Evolutionary conservation across 805 yeast species (phyloP), one percentile per base, ranked within the genome.

Genomic region (Candida silvicultrix): DNA sequence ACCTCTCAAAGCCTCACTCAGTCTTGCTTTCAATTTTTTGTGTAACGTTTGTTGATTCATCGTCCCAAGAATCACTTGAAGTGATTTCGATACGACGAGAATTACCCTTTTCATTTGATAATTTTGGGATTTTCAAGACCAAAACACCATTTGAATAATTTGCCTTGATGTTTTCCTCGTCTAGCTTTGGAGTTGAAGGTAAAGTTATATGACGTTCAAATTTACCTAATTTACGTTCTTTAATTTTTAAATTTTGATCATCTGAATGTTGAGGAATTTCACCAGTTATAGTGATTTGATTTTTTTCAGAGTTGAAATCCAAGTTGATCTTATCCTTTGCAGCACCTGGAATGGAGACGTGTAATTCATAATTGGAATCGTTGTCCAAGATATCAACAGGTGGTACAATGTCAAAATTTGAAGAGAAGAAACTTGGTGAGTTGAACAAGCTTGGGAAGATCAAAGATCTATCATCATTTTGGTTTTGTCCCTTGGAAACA

Each of bases 321-420:
- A 75, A 57, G 14, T 68, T 61, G 52, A 73, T 64, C 39, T 67
- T 60, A 19, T 74, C 74, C 54, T 68, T 70, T 39, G 63, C 55
- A 18, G 75, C 76, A 45, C 80, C 80, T 10, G 80, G 77, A 44
- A 75, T 60, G 1, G 78, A 68, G 4, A 74, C 64, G 34, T 67
- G 68, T 34, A 75, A 55, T 38, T 66, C 69, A 49, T 70, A 74
- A 18, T 61, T 53, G 40, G 66, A 59, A 5, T 71, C 73, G 40
- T 68, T 65, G 28, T 75, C 79, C 48, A 71, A 56, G 35, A 75
- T 60, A 50, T 75, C 78, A 41, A 74, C 66, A 15, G 78, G 75
- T 43, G 77, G 77, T 18, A 65, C 57, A 18, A 69, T 42, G 14
- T 48, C 56, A 16, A 45, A 44, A 12, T 43, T 43, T n/a, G 32